Percentiles rank a stretch among this genome's conserved stretches.
Conservation (phyloP, 129 eudicot species). For the Ambrosia artemisiifolia region DNA sequence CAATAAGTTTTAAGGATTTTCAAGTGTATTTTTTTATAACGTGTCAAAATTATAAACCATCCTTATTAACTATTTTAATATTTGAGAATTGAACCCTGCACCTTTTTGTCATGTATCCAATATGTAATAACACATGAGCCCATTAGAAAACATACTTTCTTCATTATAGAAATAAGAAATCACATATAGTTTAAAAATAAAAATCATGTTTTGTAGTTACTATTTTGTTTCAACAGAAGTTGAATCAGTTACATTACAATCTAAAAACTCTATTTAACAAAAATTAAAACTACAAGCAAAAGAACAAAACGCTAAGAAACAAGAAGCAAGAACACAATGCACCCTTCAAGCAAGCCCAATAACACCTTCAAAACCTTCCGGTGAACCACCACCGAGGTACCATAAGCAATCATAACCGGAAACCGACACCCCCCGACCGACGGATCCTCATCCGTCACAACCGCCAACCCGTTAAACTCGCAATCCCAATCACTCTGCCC, state of each 20-base stretch:
- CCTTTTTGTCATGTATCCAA: too few relatives aligned
- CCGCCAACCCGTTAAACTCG: slow-evolving; percentile 67
- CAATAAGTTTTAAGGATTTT: too few relatives aligned
- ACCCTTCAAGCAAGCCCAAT: slow-evolving; percentile 49
- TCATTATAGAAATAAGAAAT: neutral
- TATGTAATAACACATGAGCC: too few relatives aligned
- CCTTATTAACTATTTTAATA: too few relatives aligned
- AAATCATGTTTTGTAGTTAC: neutral
- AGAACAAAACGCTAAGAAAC: slow-evolving; percentile 36
- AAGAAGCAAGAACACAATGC: slow-evolving; percentile 63
- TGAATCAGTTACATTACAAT: slow-evolving; percentile 10
- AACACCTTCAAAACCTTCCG: slow-evolving; percentile 45
- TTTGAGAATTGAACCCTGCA: too few relatives aligned
- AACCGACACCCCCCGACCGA: slow-evolving; percentile 62
- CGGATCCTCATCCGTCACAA: slow-evolving; percentile 64
- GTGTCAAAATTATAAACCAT: too few relatives aligned
- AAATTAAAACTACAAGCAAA: neutral
- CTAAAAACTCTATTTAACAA: neutral
- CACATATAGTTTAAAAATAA: slow-evolving; percentile 4
- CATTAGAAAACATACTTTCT: too few relatives aligned
- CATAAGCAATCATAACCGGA: slow-evolving; percentile 74
- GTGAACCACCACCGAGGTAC: slow-evolving; percentile 46
- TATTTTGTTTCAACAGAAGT: neutral
- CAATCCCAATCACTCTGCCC: slow-evolving; percentile 70
- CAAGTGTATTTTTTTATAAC: too few relatives aligned